Base-by-base conservation (phyloP, 768 basidiomycete genomes). In the Rhizopogon roseolus region DNA sequence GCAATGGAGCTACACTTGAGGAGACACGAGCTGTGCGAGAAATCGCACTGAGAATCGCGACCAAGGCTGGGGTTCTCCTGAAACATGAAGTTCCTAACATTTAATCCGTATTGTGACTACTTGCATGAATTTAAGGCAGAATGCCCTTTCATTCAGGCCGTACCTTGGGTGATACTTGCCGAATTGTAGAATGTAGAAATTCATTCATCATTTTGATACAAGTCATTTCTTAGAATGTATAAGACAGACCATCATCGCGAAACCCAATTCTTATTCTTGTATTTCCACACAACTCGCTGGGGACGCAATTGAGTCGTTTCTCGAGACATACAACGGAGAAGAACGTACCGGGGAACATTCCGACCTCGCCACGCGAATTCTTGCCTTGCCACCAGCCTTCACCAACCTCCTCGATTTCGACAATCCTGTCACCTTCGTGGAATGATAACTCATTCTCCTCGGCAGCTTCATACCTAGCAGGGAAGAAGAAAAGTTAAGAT, bases 361-460 rank as follows among this genome's bases (percentile, higher is more conserved):
- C 90, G 48, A 74, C 62, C 38, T 80, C 71, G 1, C 86, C 86
- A 51, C 74, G 64, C 32, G 64, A 46, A 59, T 81, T 79, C 61
- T 71, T 80, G 3, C 91, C 90, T 57, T 84, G 76, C 91, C 91
- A 93, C 92, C 91, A 93, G 60, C 91, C 91, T n/a, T 92, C 90
- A 8, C 82, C 85, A 6, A 82, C 84, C 50, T 86, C 83, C 62
- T 92, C 89, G 50, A 97, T 89, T 52, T 87, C 76, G 16, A 74
- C 77, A 64, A 97, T 90, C 53, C 75, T 71, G 37, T 94, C 93
- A 27, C 90, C 91, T 66, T 93, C 93, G 28, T 66, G 73, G 80
- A 98, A 93, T 3, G 85, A 78, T 29, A 97, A 71, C 64, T 97
- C 94, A 63, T 98, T 97, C 60, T 93, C 93, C 65, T 97, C 94